Evolutionary conservation across 2,329 filamentous ascomycete species (phyloP).

Genomic region (Cadophora sp.): DNA sequence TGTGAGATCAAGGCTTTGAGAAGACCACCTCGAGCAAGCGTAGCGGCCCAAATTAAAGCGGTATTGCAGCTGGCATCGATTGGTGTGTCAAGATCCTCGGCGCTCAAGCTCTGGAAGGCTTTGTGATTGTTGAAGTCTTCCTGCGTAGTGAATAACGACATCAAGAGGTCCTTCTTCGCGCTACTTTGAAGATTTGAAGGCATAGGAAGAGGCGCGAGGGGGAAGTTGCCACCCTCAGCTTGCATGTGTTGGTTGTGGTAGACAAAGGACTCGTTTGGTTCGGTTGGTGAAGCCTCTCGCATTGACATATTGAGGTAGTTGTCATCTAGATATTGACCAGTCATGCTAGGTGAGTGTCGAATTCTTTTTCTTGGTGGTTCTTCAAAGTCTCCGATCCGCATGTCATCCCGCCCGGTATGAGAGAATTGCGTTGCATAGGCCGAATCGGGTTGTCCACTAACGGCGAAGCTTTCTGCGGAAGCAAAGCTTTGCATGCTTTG

Average conservation of each 20-base stretch:
- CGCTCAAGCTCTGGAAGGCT: constrained; percentile 75
- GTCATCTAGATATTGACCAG: constrained; percentile 44
- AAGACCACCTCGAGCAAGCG: constrained; percentile 83
- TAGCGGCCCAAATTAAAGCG: constrained; percentile 95
- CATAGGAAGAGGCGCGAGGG: constrained; percentile 69
- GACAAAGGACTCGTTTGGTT: constrained; percentile 80
- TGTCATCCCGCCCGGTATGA: constrained; percentile 45
- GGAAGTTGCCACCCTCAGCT: constrained; percentile 61
- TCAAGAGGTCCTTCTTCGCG: constrained; percentile 80
- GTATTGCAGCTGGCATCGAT: constrained; percentile 90
- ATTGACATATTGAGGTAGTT: constrained; percentile 59
- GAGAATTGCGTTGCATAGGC: constrained; percentile 68
- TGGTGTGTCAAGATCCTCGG: constrained; percentile 87
- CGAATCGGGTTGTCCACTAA: constrained; percentile 63
- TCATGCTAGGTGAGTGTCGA: constrained; percentile 62
- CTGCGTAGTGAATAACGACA: constrained; percentile 79
- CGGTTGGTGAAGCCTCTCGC: constrained; percentile 74
- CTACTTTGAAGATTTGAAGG: constrained; percentile 71
- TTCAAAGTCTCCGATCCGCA: constrained; percentile 59
- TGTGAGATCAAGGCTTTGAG: constrained; percentile 81
- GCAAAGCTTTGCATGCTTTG: constrained; percentile 77
- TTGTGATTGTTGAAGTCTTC: constrained; percentile 78
- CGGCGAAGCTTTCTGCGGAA: constrained; percentile 76
- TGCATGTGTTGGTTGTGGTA: constrained; percentile 57
- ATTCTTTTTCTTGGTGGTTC: constrained; percentile 86